These are phyloP conservation scores for Torulaspora pretoriensis DNA, from an alignment of 1,139 yeast genomes.

Conservation along the genomic window DNA sequence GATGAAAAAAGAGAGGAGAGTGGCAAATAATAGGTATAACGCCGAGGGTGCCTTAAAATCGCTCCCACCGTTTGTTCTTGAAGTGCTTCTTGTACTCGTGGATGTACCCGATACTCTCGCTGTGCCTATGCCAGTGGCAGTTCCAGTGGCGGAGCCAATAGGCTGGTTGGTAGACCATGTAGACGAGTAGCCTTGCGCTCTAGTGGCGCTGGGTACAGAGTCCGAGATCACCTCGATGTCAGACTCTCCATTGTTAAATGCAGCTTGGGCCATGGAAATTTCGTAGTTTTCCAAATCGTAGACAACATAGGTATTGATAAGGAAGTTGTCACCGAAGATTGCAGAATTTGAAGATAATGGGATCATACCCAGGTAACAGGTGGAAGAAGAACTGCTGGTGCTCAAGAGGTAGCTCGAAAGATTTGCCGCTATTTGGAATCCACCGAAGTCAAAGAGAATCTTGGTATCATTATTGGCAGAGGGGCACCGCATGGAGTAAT, in stretches of 20 bases:
- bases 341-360: constrained; percentile 33
- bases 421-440: constrained; percentile 46
- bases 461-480: constrained; percentile 24
- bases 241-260: constrained; percentile 36
- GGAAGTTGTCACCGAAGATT: constrained; percentile 66
- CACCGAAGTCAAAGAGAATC: constrained; percentile 49
- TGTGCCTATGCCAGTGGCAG: constrained; percentile 12
- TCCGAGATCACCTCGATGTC: constrained; percentile 43
- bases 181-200: constrained; percentile 40
- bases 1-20: constrained; percentile 6
- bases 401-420: constrained; percentile 39
- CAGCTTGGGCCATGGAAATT: constrained; percentile 64
- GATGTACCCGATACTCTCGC: neutral
- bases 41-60: constrained; percentile 7
- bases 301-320: constrained; percentile 70
- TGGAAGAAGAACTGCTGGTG: constrained; percentile 14
- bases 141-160: constrained; percentile 31
- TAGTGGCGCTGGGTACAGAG: constrained; percentile 45
- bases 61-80: constrained; percentile 4
- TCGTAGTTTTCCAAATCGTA: constrained; percentile 65
- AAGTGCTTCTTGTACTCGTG: neutral
- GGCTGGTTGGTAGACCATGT: constrained; percentile 33
- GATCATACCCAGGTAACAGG: constrained; percentile 39
- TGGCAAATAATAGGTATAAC: constrained; percentile 3
- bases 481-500: constrained; percentile 39